These are phyloP conservation scores for Cokeromyces recurvatus DNA, from an alignment of 371 early-diverging fungal species.

Conservation along the genomic window DNA sequence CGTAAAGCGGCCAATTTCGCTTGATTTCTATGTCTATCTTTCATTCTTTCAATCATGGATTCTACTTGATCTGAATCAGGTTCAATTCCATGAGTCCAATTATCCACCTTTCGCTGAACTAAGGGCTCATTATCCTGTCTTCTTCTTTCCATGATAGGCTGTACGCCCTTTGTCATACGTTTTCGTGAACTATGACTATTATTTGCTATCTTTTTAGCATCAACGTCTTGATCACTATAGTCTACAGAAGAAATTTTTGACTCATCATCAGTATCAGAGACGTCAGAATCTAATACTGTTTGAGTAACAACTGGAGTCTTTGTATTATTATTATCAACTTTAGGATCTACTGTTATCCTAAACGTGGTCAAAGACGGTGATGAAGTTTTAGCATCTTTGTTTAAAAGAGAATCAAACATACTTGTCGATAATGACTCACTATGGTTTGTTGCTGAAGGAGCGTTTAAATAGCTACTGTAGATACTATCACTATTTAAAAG, in stretches of 20 bases:
- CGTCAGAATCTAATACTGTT: conserved; percentile 38
- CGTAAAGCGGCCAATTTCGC: conserved; percentile 35
- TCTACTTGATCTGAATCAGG: conserved; percentile 27
- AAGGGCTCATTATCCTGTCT: conserved; percentile 25
- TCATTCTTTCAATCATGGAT: conserved; percentile 38
- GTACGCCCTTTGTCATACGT: conserved; percentile 26
- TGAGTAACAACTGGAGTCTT: conserved; percentile 14
- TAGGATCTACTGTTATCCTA: not conserved
- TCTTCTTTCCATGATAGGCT: conserved; percentile 41
- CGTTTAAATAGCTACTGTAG: conserved; percentile 29
- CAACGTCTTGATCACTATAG: conserved; percentile 13
- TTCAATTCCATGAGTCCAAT: conserved; percentile 33
- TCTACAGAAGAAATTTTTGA: conserved; percentile 14
- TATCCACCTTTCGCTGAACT: conserved; percentile 35
- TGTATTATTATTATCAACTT: not conserved
- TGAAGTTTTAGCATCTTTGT: not conserved
- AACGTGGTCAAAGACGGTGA: not conserved
- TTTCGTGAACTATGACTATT: conserved; percentile 3
- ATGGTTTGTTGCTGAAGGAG: conserved; percentile 1
- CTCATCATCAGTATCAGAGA: conserved; percentile 29
- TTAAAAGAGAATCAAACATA: conserved; percentile 34
- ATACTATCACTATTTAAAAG: conserved; percentile 31
- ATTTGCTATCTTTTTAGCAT: conserved; percentile 9
- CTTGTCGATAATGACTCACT: conserved; percentile 7
- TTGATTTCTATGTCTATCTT: conserved; percentile 38